Evolutionary conservation across 371 early-diverging fungal genomes (phyloP), one percentile per base, ranked within the genome.

Genomic region (Phascolomyces articulosus): DNA sequence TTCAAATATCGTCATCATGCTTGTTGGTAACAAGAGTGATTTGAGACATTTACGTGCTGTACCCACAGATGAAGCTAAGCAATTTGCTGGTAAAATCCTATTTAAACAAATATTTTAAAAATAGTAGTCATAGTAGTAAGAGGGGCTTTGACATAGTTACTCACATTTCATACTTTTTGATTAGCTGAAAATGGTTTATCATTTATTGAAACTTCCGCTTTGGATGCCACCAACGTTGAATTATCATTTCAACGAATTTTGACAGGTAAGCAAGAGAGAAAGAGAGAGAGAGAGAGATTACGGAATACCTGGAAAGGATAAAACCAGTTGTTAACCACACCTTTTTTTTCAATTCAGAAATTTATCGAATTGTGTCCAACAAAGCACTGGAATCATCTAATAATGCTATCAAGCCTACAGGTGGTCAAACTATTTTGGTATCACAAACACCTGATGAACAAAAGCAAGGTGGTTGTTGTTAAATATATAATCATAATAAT

Each of bases 1-100:
- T 74, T 88, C 87, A 69, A 96, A 97, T 84, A 99, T 99, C 82
- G 96, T 96, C 38, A 95, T 99, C 66, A 96, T 98, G 95, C 85
- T 99, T 58, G 96, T 99, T 29, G 99, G 99, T 65, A 99, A 99
- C 87, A 99, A 99, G 92, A 93, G 92, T 68, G 99, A 99, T 92
- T 83, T 99, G 84, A 84, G 95, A 71, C 95, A 96, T 69, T 75
- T 98, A 68, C 87, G 99, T 56, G 96, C 97, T 24, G 99, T 99
- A 13, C 92, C 96, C 1, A 96, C 96, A 3, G 97, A 97, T 26
- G 96, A 97, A 71, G 99, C 97, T 27, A 95, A 95, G 82, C 91
- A 93, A 65, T 96, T 95, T 86, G 98, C 99, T 20, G 85, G 95
- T 94, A 87, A 68, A 67, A 51, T 67, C 68, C 41, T 41, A n/a